Evolutionary conservation across 2,329 filamentous ascomycete genomes (phyloP).

Genomic region (Rhynchosporium graminicola): DNA sequence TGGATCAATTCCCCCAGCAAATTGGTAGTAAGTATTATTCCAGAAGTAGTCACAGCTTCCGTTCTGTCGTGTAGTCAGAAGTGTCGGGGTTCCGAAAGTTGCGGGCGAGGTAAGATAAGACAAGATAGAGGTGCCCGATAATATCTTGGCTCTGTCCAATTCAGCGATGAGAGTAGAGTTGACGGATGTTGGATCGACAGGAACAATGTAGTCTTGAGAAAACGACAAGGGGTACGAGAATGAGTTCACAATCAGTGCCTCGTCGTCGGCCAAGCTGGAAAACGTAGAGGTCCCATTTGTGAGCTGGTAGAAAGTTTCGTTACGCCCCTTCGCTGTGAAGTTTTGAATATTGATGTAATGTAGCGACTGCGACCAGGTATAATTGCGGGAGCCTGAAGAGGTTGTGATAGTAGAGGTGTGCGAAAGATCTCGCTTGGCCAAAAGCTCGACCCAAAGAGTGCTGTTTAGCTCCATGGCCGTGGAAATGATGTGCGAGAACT

Average conservation of each 20-base stretch:
- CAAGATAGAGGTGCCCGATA: slow-evolving; percentile 22
- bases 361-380: slow-evolving; percentile 29
- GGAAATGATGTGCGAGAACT: slow-evolving; percentile 21
- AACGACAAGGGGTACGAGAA: slow-evolving; percentile 29
- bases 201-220: slow-evolving; percentile 20
- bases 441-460: slow-evolving; percentile 24
- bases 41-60: slow-evolving; percentile 31
- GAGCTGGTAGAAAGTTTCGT: slow-evolving; percentile 28
- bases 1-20: slow-evolving; percentile 32
- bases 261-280: slow-evolving; percentile 8
- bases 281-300: slow-evolving; percentile 25
- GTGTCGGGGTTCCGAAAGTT: slow-evolving; percentile 6
- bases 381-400: slow-evolving; percentile 24
- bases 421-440: slow-evolving; percentile 21
- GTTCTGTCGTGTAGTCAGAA: slow-evolving; percentile 26
- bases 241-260: slow-evolving; percentile 17
- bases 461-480: slow-evolving; percentile 16
- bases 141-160: slow-evolving; percentile 26
- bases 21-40: slow-evolving; percentile 34
- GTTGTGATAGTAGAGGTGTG: slow-evolving; percentile 29
- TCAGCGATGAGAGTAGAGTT: slow-evolving; percentile 26
- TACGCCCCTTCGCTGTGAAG: slow-evolving; percentile 26
- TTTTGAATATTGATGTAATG: slow-evolving; percentile 29
- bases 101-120: slow-evolving; percentile 28
- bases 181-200: slow-evolving; percentile 17